phyloP scores from a whole-genome alignment of 495 filamentous ascomycete species.

The Lophiotrema nucula region DNA sequence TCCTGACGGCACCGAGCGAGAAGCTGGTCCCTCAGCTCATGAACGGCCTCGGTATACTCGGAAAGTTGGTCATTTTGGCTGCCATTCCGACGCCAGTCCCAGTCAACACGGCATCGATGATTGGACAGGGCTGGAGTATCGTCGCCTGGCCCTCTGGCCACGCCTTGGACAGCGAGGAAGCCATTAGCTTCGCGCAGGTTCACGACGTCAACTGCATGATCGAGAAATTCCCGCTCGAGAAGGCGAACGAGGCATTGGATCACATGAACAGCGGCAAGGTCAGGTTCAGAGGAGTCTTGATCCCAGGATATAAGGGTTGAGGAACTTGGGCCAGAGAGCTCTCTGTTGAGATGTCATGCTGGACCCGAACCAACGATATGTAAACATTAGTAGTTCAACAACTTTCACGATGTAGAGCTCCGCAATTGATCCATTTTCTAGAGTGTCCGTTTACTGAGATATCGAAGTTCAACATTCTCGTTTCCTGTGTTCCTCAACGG shows the following conservation, averaged over 20 bases:
- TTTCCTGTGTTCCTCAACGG: too few relatives aligned
- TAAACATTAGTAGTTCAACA: too few relatives aligned
- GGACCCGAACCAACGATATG: too few relatives aligned
- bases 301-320: too few relatives aligned
- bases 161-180: conserved; percentile 63
- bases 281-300: conserved; percentile 47
- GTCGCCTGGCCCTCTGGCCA: conserved; percentile 65
- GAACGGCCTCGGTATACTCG: conserved; percentile 53
- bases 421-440: too few relatives aligned
- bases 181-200: conserved; percentile 58
- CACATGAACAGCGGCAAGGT: conserved; percentile 48
- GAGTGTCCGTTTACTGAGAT: too few relatives aligned
- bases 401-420: too few relatives aligned
- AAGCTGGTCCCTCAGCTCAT: conserved; percentile 54
- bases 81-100: conserved; percentile 50
- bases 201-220: conserved; percentile 62
- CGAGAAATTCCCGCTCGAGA: conserved; percentile 59
- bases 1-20: conserved; percentile 62
- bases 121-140: conserved; percentile 53
- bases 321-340: too few relatives aligned
- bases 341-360: too few relatives aligned
- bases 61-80: conserved; percentile 62
- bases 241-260: conserved; percentile 51
- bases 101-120: conserved; percentile 51
- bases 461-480: too few relatives aligned